Percentiles rank a stretch among this genome's conserved stretches.
These are phyloP conservation scores for Trichoderma reesei DNA, from an alignment of 495 filamentous ascomycete genomes.

Conservation along the genomic window DNA sequence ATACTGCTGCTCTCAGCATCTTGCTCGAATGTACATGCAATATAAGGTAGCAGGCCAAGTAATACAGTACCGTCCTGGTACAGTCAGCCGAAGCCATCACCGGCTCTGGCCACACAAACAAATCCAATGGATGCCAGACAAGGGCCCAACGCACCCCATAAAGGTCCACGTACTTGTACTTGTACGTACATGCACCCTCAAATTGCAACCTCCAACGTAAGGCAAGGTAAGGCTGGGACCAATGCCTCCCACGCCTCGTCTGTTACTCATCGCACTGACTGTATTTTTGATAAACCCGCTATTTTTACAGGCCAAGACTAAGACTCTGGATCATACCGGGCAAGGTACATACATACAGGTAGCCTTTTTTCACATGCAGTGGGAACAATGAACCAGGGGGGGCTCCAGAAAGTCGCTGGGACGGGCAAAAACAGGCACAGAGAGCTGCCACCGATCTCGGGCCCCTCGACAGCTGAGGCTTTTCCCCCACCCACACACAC, in stretches of 20 bases:
- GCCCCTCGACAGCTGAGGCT: conserved; percentile 4
- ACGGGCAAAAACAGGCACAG: not conserved
- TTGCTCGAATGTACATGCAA: not conserved
- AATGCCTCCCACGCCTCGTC: not conserved
- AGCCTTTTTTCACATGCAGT: not conserved
- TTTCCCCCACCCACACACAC: conserved; percentile 3
- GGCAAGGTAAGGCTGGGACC: not conserved
- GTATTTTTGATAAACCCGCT: not conserved
- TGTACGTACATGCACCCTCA: no score
- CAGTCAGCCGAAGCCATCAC: not conserved
- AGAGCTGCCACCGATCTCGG: not conserved
- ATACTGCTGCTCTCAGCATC: not conserved
- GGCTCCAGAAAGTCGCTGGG: not conserved
- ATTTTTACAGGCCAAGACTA: no score
- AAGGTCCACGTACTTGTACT: no score
- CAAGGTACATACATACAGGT: not conserved
- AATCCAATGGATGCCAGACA: no score
- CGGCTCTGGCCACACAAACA: not conserved
- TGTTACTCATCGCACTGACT: conserved; percentile 9
- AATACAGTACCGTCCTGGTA: not conserved
- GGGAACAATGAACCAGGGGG: not conserved
- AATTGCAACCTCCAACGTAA: not conserved
- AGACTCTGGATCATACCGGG: not conserved
- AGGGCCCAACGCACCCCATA: no score
- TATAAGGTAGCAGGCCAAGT: not conserved